Conservation (phyloP, 352 stramenopile species). For the Pythium phragmitis region DNA sequence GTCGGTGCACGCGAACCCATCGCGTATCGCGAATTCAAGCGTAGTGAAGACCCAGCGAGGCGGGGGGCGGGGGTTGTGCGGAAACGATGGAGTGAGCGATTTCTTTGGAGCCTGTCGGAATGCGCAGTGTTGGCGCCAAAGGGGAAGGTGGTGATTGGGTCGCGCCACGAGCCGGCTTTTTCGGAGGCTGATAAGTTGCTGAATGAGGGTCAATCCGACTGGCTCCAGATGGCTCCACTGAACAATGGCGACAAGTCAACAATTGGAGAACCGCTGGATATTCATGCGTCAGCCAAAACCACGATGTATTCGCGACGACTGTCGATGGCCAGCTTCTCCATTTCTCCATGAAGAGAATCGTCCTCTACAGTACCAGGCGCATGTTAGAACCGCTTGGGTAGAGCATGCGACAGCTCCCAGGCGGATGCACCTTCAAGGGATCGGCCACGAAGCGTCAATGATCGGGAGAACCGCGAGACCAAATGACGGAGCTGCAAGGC, state of each 20-base stretch:
- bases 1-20: background rate
- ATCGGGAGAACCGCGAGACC: background rate
- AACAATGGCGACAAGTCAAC: conserved; percentile 11
- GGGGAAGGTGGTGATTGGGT: conserved; percentile 20
- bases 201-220: conserved; percentile 9
- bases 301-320: background rate
- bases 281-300: background rate
- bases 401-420: no score
- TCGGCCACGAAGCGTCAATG: background rate
- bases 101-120: background rate
- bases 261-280: background rate
- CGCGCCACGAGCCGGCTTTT: conserved; percentile 11
- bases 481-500: no score
- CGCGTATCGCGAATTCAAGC: background rate
- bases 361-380: background rate
- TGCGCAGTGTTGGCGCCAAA: background rate
- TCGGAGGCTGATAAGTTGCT: conserved; percentile 7
- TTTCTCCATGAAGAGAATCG: background rate
- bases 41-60: background rate
- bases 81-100: background rate
- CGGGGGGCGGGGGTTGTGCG: no score
- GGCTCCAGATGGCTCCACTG: conserved; percentile 24
- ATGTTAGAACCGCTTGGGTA: no score
- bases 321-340: no score
- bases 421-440: background rate